Percentiles rank a stretch among this genome's conserved stretches.
Evolutionary conservation across 768 basidiomycete genomes (phyloP).

Genomic region (Russula compacta): DNA sequence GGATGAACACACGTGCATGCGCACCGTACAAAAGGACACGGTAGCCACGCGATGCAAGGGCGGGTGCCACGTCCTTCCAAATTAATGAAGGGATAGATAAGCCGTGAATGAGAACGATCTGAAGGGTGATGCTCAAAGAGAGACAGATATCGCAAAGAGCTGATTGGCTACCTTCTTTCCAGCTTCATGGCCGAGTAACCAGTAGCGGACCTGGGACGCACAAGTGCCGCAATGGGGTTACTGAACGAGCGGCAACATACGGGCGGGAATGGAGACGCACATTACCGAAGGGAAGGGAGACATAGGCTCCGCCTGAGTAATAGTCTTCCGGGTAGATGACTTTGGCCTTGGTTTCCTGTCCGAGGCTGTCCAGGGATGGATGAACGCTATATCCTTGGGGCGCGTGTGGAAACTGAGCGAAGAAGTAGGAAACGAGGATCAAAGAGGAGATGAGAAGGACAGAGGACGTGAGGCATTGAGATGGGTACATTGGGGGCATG

Average conservation of each 20-base stretch:
- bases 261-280: constrained; percentile 30
- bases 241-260: not conserved
- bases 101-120: constrained; percentile 75
- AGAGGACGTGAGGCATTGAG: constrained; percentile 38
- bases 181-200: constrained; percentile 62
- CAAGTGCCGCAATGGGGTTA: not conserved
- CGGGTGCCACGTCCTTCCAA: constrained; percentile 68
- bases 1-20: constrained; percentile 6
- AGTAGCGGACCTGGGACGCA: constrained; percentile 55
- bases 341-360: constrained; percentile 48
- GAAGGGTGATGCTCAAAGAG: not conserved
- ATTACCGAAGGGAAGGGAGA: constrained; percentile 52
- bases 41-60: constrained; percentile 52
- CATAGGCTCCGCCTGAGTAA: constrained; percentile 56
- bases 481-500: constrained; percentile 24
- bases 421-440: constrained; percentile 49
- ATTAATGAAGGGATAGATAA: constrained; percentile 68
- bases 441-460: constrained; percentile 54
- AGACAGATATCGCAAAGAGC: not conserved
- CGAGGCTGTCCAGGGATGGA: constrained; percentile 53
- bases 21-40: constrained; percentile 70
- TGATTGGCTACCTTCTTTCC: constrained; percentile 45
- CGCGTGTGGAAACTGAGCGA: constrained; percentile 56
- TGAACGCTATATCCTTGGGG: constrained; percentile 43
- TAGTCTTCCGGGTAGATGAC: constrained; percentile 64